These are phyloP conservation scores for Lipomyces orientalis DNA, from an alignment of 805 yeast genomes.

Conservation along the genomic window DNA sequence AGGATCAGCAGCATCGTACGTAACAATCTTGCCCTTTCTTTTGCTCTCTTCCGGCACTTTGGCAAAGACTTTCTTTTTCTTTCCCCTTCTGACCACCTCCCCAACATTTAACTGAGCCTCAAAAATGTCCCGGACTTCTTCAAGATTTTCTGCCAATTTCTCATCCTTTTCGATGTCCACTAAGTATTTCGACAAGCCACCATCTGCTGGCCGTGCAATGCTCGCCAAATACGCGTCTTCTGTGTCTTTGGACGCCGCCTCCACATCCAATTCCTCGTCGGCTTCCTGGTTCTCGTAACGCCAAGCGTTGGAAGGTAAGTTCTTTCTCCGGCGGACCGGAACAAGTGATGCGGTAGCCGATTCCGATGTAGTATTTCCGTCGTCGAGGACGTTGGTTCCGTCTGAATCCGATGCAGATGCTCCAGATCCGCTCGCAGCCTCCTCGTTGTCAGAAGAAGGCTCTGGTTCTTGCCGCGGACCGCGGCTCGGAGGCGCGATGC, in stretches of 20 bases:
- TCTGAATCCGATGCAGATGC: conserved; percentile 9
- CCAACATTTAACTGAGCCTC: conserved; percentile 21
- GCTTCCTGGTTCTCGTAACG: conserved; percentile 31
- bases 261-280: conserved; percentile 17
- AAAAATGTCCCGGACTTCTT: conserved; percentile 25
- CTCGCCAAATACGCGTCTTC: conserved; percentile 20
- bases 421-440: conserved; percentile 6
- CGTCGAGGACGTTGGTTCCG: not conserved
- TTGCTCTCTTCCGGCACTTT: not conserved
- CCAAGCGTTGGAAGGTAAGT: conserved; percentile 36
- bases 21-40: conserved; percentile 9
- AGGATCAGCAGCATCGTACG: conserved; percentile 27
- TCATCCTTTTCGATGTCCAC: conserved; percentile 8
- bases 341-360: not conserved
- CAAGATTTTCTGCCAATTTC: not conserved
- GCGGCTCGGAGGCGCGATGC: conserved; percentile 36
- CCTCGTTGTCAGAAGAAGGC: conserved; percentile 6
- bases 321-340: conserved; percentile 12
- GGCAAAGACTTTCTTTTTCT: not conserved
- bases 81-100: not conserved
- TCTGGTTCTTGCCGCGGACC: conserved; percentile 2
- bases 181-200: conserved; percentile 26
- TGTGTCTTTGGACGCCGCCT: not conserved
- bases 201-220: conserved; percentile 18
- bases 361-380: conserved; percentile 1